These are phyloP conservation scores for Delitschia confertaspora DNA, from an alignment of 495 filamentous ascomycete genomes.

Conservation along the genomic window DNA sequence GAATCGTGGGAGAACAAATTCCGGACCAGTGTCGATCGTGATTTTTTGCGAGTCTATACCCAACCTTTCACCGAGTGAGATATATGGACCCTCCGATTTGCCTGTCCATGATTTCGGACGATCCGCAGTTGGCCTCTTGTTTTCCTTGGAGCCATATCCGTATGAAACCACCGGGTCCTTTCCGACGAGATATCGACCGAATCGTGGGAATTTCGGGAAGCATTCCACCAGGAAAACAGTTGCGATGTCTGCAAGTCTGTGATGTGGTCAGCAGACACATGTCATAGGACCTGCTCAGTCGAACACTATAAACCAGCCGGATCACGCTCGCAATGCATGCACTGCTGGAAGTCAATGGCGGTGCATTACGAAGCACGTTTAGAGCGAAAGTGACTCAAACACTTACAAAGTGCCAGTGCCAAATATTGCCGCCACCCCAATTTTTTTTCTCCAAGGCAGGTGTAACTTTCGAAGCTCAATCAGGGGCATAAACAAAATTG, in stretches of 20 bases:
- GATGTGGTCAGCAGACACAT: neutral
- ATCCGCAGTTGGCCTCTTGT: no score
- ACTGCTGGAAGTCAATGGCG: slow-evolving; percentile 1
- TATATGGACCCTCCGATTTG: no score
- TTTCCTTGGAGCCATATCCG: no score
- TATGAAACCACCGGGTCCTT: no score
- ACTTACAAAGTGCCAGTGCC: slow-evolving; percentile 13
- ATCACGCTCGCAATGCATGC: neutral
- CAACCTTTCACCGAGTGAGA: no score
- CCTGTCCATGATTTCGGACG: no score
- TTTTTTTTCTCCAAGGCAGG: slow-evolving; percentile 10
- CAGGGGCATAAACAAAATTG: slow-evolving; percentile 6
- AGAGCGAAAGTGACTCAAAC: neutral
- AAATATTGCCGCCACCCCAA: slow-evolving; percentile 9
- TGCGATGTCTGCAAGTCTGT: slow-evolving; percentile 2
- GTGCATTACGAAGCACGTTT: neutral
- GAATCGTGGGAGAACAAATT: no score
- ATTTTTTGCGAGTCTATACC: no score
- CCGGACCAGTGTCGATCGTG: no score
- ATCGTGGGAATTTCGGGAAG: no score
- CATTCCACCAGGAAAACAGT: no score
- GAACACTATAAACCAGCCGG: slow-evolving; percentile 5
- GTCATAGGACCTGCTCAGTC: neutral
- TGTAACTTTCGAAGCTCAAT: slow-evolving; percentile 3
- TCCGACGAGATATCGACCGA: no score